Evolutionary conservation across 371 early-diverging fungal genomes (phyloP).

Genomic region (Mortierella sp.): DNA sequence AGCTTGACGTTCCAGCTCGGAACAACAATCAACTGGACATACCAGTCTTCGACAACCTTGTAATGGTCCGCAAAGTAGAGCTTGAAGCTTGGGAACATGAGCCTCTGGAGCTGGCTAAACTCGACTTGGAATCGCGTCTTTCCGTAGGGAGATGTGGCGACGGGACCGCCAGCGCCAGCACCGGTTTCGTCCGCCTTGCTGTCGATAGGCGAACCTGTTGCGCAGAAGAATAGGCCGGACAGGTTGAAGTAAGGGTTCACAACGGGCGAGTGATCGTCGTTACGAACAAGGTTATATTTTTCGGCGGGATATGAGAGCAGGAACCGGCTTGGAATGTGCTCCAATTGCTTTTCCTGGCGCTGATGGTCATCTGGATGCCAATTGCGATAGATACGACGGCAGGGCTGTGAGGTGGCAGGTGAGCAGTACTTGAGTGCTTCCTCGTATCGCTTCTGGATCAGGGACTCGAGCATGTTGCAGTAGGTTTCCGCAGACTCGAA

Average conservation of each 20-base stretch:
- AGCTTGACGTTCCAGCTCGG: constrained; percentile 52
- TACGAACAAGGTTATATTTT: constrained; percentile 53
- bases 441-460: constrained; percentile 46
- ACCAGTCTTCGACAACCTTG: constrained; percentile 54
- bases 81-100: constrained; percentile 46
- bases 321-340: constrained; percentile 43
- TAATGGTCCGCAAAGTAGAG: constrained; percentile 54
- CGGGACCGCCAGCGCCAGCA: constrained; percentile 52
- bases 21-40: constrained; percentile 50
- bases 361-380: constrained; percentile 57
- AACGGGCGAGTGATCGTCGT: constrained; percentile 50
- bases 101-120: constrained; percentile 47
- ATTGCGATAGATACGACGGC: constrained; percentile 52
- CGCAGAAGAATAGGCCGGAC: constrained; percentile 52
- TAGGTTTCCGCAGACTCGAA: constrained; percentile 47
- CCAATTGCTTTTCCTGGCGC: constrained; percentile 49
- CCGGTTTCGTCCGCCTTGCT: constrained; percentile 35
- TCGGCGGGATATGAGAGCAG: constrained; percentile 55
- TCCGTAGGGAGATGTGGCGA: constrained; percentile 51
- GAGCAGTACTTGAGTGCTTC: constrained; percentile 50
- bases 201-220: constrained; percentile 36
- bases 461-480: constrained; percentile 41
- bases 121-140: constrained; percentile 52
- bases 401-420: constrained; percentile 52
- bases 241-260: constrained; percentile 53